Percentiles rank a stretch among this genome's conserved stretches.
Conservation (phyloP, 78 protist species). For the Dictyostelium purpureum region DNA sequence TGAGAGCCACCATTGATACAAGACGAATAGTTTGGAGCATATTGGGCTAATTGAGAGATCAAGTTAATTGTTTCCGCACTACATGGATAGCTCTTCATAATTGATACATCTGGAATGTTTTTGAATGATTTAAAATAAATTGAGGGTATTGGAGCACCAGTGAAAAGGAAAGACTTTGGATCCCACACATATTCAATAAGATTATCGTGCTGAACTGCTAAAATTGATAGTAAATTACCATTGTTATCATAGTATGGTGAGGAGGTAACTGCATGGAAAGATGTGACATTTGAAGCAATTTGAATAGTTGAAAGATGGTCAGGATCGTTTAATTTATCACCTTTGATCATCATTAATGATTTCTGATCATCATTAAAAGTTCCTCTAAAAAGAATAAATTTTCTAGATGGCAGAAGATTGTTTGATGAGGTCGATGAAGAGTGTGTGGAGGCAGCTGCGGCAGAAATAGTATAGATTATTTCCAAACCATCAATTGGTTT, state of each 20-base stretch:
- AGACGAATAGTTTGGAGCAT: background rate
- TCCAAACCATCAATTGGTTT: constrained; percentile 48
- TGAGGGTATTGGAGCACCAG: background rate
- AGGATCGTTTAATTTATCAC: constrained; percentile 33
- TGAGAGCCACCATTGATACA: background rate
- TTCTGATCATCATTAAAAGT: background rate
- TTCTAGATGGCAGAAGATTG: background rate
- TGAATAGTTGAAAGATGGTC: background rate
- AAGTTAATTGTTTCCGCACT: background rate
- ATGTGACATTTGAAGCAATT: background rate
- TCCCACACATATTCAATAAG: background rate
- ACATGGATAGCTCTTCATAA: constrained; percentile 9
- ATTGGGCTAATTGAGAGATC: background rate
- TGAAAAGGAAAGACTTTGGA: background rate
- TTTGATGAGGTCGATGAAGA: too few species aligned
- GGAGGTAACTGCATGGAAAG: background rate
- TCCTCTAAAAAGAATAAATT: constrained; percentile 42
- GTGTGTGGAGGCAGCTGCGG: too few species aligned
- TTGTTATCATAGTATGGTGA: background rate
- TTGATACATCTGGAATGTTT: background rate
- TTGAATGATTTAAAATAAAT: background rate
- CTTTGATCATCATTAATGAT: constrained; percentile 22
- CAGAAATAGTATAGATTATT: constrained; percentile 16
- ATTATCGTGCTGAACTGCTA: background rate
- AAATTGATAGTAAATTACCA: background rate